Conservation (phyloP, 495 filamentous ascomycete genomes). For the Trichoderma virens region DNA sequence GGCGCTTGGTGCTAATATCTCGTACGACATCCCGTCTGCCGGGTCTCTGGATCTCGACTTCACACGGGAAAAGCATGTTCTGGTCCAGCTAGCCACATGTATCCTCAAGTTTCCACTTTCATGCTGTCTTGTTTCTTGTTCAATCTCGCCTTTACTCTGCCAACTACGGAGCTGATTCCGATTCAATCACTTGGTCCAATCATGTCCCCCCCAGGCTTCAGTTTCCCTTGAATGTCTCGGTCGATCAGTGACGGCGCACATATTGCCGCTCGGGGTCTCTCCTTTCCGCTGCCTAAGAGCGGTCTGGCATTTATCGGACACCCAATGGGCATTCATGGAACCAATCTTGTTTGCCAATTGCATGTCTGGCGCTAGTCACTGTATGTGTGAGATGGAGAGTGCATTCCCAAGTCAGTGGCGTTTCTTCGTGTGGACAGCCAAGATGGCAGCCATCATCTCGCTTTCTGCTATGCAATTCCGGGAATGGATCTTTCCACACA, state of each 20-base stretch:
- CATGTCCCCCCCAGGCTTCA: not conserved
- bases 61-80: conserved; percentile 1
- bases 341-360: not conserved
- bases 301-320: not conserved
- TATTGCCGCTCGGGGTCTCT: not conserved
- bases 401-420: not conserved
- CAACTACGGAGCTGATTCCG: not conserved
- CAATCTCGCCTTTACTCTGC: not conserved
- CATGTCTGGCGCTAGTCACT: not conserved
- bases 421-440: not conserved
- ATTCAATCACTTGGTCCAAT: not conserved
- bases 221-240: not conserved
- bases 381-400: not conserved
- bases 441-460: not conserved
- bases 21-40: not conserved
- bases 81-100: conserved; percentile 1
- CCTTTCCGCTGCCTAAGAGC: not conserved
- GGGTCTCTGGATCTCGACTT: not conserved
- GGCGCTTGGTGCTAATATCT: not conserved
- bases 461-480: not conserved
- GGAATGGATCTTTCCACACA: not conserved
- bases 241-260: not conserved
- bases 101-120: not conserved
- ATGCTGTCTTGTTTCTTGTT: not conserved
- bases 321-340: not conserved